Base-by-base conservation (phyloP, 169 alveolate genomes). In the Amoebophrya sp. region DNA sequence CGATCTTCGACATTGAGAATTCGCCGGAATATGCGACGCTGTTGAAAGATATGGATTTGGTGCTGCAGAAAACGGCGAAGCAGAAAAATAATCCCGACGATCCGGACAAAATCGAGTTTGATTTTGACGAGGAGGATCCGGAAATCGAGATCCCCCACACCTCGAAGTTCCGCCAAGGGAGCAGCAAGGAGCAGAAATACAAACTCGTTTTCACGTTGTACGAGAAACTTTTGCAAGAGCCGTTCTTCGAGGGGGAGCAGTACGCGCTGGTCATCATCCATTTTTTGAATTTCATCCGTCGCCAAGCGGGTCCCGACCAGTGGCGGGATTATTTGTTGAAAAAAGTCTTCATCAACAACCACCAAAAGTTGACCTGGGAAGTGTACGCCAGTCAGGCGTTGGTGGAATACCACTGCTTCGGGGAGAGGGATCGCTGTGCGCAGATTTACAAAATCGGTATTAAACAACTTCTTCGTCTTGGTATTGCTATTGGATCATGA, bases 221-320 rank as follows among this genome's bases (percentile, higher is more conserved):
- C 35, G 83, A 66, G 38, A 2, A 66, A 1, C 18, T 7, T 3
- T 7, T 66, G 83, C 12, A 66, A 25, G 83, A 66, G 83, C n/a
- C n/a, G n/a, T n/a, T n/a, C n/a, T 66, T 66, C 83, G 83, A 66
- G 32, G 83, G 83, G 32, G 83, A 66, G 83, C 83, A 66, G 35
- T 66, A 66, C 35, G 29, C 83, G 29, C 83, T 66, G 83, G 83
- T 25, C 10, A 25, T 66, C 39, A 66, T 66, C 32, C 83, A 66
- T 25, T 66, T 25, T n/a, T 25, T 66, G 83, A 66, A 25, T 25
- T 66, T 66, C 83, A 66, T 66, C 83, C 29, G 83, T 1, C 29
- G 83, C 7, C 83, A 66, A 25, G 83, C 32, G 29, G 83, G 83
- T 25, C 35, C 29, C 35, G 10, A 25, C 83, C 0, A 7, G 35